Evolutionary conservation across 352 stramenopile species (phyloP).

Genomic region (Phytophthora hibernalis): DNA sequence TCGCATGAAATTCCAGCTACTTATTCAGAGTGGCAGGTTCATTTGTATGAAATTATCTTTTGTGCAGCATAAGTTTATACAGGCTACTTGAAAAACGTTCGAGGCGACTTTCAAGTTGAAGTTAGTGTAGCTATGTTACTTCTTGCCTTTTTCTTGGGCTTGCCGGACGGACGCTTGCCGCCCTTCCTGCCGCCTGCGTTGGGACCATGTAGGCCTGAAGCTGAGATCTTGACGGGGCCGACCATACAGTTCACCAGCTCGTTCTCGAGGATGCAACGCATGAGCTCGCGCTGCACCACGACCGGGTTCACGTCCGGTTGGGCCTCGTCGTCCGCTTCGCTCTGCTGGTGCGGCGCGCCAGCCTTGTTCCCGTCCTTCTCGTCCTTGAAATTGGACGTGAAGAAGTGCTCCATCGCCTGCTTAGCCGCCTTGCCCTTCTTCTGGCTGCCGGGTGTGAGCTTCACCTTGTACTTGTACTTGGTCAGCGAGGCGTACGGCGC

Average conservation of each 20-base stretch:
- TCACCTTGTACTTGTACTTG: slow-evolving; percentile 94
- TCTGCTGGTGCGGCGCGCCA: slow-evolving; percentile 12
- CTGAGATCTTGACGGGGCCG: slow-evolving; percentile 90
- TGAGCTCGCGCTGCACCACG: slow-evolving; percentile 86
- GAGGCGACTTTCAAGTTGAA: slow-evolving; percentile 39
- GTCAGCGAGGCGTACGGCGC: slow-evolving; percentile 87
- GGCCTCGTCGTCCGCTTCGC: slow-evolving; percentile 38
- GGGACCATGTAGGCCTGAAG: slow-evolving; percentile 62
- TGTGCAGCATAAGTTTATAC: too few relatives aligned
- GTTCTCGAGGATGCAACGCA: slow-evolving; percentile 90
- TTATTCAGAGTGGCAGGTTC: too few relatives aligned
- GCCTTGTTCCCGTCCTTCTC: slow-evolving; percentile 56
- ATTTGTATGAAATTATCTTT: too few relatives aligned
- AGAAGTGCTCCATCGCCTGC: slow-evolving; percentile 87
- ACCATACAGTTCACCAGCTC: slow-evolving; percentile 92
- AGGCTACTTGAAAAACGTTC: too few relatives aligned
- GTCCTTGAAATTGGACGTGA: slow-evolving; percentile 71
- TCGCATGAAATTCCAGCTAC: too few relatives aligned
- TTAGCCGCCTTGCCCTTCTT: slow-evolving; percentile 94
- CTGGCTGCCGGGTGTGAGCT: slow-evolving; percentile 86
- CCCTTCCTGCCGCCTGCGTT: slow-evolving; percentile 50
- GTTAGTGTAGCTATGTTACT: slow-evolving; percentile 31
- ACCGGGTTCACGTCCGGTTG: slow-evolving; percentile 68
- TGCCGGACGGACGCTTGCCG: slow-evolving; percentile 33
- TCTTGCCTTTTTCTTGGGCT: slow-evolving; percentile 49